A percentile compares a stretch with the other conserved stretches of the same genome.
Evolutionary conservation across 352 stramenopile genomes (phyloP).

Genomic region (Phytophthora meadii): DNA sequence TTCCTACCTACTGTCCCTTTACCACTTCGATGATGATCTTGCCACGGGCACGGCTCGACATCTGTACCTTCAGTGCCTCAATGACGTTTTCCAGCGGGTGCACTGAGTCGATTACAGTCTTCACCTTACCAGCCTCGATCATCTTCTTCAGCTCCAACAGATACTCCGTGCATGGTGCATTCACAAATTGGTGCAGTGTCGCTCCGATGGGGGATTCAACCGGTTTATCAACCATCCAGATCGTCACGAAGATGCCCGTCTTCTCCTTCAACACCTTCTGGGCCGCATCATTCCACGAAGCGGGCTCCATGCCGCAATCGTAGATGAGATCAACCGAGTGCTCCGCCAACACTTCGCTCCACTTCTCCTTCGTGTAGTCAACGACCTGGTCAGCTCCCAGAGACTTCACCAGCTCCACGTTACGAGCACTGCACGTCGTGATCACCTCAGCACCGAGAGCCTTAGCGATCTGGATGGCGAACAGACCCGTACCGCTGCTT

Average conservation of each 20-base stretch:
- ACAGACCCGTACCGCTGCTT: conserved; percentile 60
- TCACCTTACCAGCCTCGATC: conserved; percentile 39
- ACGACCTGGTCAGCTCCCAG: conserved; percentile 57
- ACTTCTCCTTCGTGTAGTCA: conserved; percentile 65
- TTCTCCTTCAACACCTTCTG: conserved; percentile 48
- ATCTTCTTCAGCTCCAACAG: conserved; percentile 44
- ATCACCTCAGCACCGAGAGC: conserved; percentile 36
- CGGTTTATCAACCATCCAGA: conserved; percentile 38
- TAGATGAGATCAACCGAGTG: conserved; percentile 48
- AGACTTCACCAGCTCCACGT: conserved; percentile 48
- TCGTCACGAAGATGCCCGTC: conserved; percentile 47
- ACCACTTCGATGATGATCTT: conserved; percentile 73
- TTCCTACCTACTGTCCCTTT: conserved; percentile 8
- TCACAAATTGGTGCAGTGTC: conserved; percentile 13
- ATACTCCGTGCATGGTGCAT: conserved; percentile 23
- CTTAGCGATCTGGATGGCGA: conserved; percentile 69
- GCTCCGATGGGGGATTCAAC: conserved; percentile 69
- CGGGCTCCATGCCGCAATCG: conserved; percentile 16
- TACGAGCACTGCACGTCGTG: conserved; percentile 46
- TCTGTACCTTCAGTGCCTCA: conserved; percentile 58
- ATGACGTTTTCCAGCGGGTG: conserved; percentile 60
- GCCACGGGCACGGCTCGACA: conserved; percentile 58
- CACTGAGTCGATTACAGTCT: conserved; percentile 55
- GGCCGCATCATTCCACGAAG: conserved; percentile 41
- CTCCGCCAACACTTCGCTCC: conserved; percentile 37